Percentiles rank a stretch among this genome's conserved stretches.
These are phyloP conservation scores for Cadophora sp. DNA, from an alignment of 2,329 filamentous ascomycete genomes.

Conservation along the genomic window DNA sequence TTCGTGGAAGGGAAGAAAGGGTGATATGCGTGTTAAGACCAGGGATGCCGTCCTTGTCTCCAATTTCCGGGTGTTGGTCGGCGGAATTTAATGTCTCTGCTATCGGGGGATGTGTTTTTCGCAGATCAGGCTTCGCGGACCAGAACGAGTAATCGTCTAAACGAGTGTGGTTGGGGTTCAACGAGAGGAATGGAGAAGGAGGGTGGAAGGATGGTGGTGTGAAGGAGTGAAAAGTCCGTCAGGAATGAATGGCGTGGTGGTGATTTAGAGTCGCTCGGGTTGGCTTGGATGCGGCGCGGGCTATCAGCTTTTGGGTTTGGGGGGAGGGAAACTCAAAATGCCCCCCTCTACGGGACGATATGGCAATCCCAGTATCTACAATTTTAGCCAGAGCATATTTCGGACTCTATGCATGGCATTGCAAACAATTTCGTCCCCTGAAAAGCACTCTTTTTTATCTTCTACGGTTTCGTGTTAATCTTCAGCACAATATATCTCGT, in stretches of 20 bases:
- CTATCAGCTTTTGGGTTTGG: background rate
- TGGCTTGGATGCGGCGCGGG: constrained; percentile 1
- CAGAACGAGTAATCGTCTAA: background rate
- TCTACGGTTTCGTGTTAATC: too few species aligned
- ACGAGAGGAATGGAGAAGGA: constrained; percentile 1
- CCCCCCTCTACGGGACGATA: background rate
- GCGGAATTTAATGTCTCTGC: background rate
- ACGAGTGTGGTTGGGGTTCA: constrained; percentile 1
- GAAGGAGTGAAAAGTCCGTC: background rate
- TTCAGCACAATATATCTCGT: too few species aligned
- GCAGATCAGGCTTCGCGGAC: background rate
- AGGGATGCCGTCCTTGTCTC: constrained; percentile 14
- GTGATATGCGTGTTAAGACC: constrained; percentile 16
- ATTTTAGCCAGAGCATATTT: constrained; percentile 5
- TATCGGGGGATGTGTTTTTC: background rate
- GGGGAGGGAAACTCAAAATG: background rate
- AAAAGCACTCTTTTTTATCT: background rate
- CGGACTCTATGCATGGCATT: background rate
- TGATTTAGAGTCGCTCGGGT: background rate
- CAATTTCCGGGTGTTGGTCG: constrained; percentile 15
- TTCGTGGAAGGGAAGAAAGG: constrained; percentile 12
- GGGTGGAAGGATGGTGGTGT: constrained; percentile 1
- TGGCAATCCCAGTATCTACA: background rate
- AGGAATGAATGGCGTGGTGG: constrained; percentile 1
- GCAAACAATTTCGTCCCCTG: background rate